A percentile compares a stretch with the other conserved stretches of the same genome.
Evolutionary conservation across 371 early-diverging fungal species (phyloP).

Genomic region (Rhizomucor pusillus): DNA sequence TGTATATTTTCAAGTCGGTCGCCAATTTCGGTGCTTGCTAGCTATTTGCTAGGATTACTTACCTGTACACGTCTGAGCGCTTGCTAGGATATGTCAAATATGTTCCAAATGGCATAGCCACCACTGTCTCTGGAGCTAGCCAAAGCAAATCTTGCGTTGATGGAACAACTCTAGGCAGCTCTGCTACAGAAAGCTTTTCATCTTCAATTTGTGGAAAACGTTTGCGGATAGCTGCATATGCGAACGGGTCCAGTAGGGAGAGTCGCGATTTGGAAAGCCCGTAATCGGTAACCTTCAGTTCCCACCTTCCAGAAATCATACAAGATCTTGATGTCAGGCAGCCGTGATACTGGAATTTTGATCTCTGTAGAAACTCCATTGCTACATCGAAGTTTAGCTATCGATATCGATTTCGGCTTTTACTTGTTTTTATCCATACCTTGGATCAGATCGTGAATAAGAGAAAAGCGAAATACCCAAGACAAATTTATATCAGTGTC

Average conservation of each 20-base stretch:
- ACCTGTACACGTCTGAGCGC: constrained; percentile 43
- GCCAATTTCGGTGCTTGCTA: too few relatives aligned
- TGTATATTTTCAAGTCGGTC: constrained; percentile 1
- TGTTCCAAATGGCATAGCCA: constrained; percentile 17
- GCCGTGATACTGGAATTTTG: constrained; percentile 45
- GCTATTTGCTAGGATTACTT: too few relatives aligned
- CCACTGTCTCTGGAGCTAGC: constrained; percentile 46
- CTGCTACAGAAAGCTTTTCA: not conserved
- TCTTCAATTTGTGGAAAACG: constrained; percentile 2
- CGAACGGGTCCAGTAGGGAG: constrained; percentile 20
- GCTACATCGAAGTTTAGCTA: constrained; percentile 12
- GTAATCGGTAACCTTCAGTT: constrained; percentile 51
- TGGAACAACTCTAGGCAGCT: not conserved
- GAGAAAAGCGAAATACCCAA: constrained; percentile 52
- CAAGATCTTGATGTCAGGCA: constrained; percentile 44
- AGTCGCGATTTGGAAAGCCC: constrained; percentile 31
- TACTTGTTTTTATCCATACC: constrained; percentile 6
- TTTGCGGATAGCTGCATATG: constrained; percentile 11
- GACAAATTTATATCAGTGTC: constrained; percentile 45
- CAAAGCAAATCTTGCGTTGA: constrained; percentile 26
- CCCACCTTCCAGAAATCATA: constrained; percentile 49
- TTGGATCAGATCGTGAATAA: constrained; percentile 48
- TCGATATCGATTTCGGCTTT: too few relatives aligned
- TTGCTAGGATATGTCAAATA: constrained; percentile 35
- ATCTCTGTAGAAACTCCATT: constrained; percentile 51